Percentiles rank a stretch among this genome's conserved stretches.
Conservation (phyloP, 352 stramenopile species). For the Globisporangium recalcitrans region DNA sequence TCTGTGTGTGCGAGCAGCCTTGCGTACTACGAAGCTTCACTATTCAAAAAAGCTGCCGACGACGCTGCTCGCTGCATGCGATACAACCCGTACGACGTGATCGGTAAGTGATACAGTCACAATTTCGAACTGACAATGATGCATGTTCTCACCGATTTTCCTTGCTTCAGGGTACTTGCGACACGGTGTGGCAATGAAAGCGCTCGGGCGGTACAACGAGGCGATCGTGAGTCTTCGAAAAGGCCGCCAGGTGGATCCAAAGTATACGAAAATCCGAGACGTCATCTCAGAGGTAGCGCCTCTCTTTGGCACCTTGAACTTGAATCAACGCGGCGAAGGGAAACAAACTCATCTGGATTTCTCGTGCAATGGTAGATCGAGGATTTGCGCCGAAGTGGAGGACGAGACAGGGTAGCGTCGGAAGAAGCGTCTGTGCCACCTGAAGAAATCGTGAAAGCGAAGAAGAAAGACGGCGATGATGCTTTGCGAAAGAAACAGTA, state of each 20-base stretch:
- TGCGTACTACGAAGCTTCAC: conserved; percentile 55
- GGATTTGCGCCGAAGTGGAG: conserved; percentile 8
- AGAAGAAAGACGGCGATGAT: conserved; percentile 37
- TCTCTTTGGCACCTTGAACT: background rate
- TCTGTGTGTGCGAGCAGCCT: conserved; percentile 30
- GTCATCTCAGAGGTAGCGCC: conserved; percentile 40
- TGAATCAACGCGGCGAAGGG: background rate
- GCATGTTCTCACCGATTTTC: background rate
- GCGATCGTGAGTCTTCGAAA: conserved; percentile 59
- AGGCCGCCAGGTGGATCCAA: conserved; percentile 66
- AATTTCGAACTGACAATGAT: too few species aligned
- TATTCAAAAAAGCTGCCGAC: conserved; percentile 84
- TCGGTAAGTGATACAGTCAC: conserved; percentile 45
- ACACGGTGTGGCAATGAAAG: conserved; percentile 88
- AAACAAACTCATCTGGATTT: background rate
- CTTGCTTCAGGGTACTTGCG: conserved; percentile 82
- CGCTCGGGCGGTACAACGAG: conserved; percentile 69
- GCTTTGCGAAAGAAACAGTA: conserved; percentile 51
- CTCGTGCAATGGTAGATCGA: conserved; percentile 10
- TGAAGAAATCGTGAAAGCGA: conserved; percentile 16
- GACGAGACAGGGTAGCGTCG: conserved; percentile 23
- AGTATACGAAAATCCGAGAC: conserved; percentile 57
- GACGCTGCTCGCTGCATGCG: conserved; percentile 88
- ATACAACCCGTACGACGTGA: conserved; percentile 92
- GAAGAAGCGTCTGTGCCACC: conserved; percentile 20